Percentiles rank a stretch among this genome's conserved stretches.
These are phyloP conservation scores for Solanum commersonii DNA, from an alignment of 257 asterid genomes.

Conservation along the genomic window DNA sequence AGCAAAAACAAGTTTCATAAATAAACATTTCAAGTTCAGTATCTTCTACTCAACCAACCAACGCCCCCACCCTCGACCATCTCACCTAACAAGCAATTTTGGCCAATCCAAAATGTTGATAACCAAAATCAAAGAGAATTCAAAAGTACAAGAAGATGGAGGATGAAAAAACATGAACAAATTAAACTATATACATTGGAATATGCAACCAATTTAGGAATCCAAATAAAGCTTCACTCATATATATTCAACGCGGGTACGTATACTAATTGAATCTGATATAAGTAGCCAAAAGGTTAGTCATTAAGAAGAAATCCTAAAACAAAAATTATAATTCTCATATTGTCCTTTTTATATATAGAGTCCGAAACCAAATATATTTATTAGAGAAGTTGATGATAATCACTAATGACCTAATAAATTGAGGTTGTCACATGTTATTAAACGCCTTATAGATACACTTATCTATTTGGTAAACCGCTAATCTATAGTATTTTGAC, in stretches of 20 bases:
- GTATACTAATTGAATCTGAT: not conserved
- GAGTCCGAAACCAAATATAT: not conserved
- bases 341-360: not conserved
- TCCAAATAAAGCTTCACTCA: not conserved
- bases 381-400: not conserved
- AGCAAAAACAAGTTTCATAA: not conserved
- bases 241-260: not conserved
- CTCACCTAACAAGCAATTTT: not conserved
- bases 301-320: not conserved
- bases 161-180: not conserved
- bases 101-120: not conserved
- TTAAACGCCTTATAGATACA: too few relatives aligned
- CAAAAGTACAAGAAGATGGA: not conserved
- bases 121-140: not conserved
- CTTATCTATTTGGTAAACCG: not conserved
- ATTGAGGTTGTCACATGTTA: not conserved
- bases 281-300: not conserved
- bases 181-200: too few relatives aligned
- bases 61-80: not conserved
- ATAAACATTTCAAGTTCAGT: too few relatives aligned
- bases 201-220: too few relatives aligned
- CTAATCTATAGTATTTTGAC: not conserved
- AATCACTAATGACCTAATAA: not conserved
- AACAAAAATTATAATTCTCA: not conserved
- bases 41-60: not conserved